Percentiles rank a stretch among this genome's conserved stretches.
These are phyloP conservation scores for Cymodocea nodosa DNA, from an alignment of 116 monocot species.

Conservation along the genomic window DNA sequence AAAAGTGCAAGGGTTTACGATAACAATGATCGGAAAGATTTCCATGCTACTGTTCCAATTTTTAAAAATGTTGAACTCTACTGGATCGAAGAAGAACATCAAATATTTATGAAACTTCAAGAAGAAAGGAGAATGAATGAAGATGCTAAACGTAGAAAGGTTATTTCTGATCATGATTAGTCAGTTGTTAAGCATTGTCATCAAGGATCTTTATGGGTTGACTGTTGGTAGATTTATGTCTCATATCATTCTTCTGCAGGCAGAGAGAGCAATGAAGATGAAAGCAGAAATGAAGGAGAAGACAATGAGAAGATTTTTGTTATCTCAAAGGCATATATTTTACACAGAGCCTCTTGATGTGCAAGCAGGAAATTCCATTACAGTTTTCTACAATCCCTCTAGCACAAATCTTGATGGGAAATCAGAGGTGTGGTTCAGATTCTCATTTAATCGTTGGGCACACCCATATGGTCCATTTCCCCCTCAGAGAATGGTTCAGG, in stretches of 20 bases:
- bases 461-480: slow-evolving; percentile 52
- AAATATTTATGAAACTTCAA: slow-evolving; percentile 47
- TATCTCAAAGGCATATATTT: slow-evolving; percentile 83
- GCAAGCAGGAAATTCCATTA: slow-evolving; percentile 59
- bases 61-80: slow-evolving; percentile 36
- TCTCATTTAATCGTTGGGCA: slow-evolving; percentile 92
- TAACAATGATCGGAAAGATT: slow-evolving; percentile 71
- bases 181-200: no score
- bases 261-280: slow-evolving; percentile 42
- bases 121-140: slow-evolving; percentile 60
- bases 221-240: no score
- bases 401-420: slow-evolving; percentile 70
- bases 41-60: slow-evolving; percentile 56
- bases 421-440: slow-evolving; percentile 75
- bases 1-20: slow-evolving; percentile 62
- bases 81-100: slow-evolving; percentile 69
- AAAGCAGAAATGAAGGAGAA: slow-evolving; percentile 67
- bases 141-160: slow-evolving; percentile 47
- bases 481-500: slow-evolving; percentile 61
- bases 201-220: no score
- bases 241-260: slow-evolving; percentile 20
- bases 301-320: slow-evolving; percentile 66
- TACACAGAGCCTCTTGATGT: slow-evolving; percentile 80
- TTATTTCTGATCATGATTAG: slow-evolving; percentile 2
- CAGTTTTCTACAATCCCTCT: slow-evolving; percentile 76